Percentiles rank a stretch among this genome's conserved stretches.
Evolutionary conservation across 352 stramenopile genomes (phyloP).

Genomic region (Pythium chondricola): DNA sequence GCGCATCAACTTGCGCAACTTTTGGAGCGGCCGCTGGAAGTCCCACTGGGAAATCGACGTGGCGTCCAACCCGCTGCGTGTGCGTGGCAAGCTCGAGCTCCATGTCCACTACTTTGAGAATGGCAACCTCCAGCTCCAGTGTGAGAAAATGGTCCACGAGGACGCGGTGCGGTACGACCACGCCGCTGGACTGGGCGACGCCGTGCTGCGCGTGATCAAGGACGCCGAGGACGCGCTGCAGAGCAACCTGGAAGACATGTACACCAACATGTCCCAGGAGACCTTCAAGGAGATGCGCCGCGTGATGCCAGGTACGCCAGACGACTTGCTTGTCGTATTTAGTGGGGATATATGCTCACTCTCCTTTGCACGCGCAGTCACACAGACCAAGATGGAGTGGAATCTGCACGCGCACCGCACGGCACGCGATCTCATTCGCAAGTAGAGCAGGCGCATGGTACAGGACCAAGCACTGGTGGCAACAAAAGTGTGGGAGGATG

Average conservation of each 20-base stretch:
- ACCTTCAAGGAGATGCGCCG: slow-evolving; percentile 94
- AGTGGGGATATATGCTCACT: too few species aligned
- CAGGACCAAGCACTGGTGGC: too few species aligned
- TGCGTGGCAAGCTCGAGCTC: slow-evolving; percentile 68
- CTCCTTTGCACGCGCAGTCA: slow-evolving; percentile 43
- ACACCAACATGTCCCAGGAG: slow-evolving; percentile 93
- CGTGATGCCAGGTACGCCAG: slow-evolving; percentile 87
- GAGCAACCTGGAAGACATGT: slow-evolving; percentile 90
- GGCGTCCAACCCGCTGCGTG: slow-evolving; percentile 31
- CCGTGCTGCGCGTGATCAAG: slow-evolving; percentile 70
- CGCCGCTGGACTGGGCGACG: slow-evolving; percentile 44
- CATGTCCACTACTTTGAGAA: slow-evolving; percentile 96
- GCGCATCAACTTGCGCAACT: slow-evolving; percentile 87
- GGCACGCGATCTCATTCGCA: slow-evolving; percentile 62
- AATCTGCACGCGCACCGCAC: slow-evolving; percentile 79
- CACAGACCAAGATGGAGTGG: slow-evolving; percentile 88
- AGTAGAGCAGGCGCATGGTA: too few species aligned
- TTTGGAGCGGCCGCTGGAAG: slow-evolving; percentile 83
- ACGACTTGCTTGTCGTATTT: too few species aligned
- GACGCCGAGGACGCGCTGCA: slow-evolving; percentile 83
- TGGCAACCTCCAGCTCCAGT: slow-evolving; percentile 92
- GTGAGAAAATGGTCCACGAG: slow-evolving; percentile 52
- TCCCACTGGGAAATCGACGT: slow-evolving; percentile 75
- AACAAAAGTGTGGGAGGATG: too few species aligned
- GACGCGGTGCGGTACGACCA: slow-evolving; percentile 40